A percentile compares a stretch with the other conserved stretches of the same genome.
Conservation (phyloP, 495 filamentous ascomycete species). For the Aeminium ludgeri region DNA sequence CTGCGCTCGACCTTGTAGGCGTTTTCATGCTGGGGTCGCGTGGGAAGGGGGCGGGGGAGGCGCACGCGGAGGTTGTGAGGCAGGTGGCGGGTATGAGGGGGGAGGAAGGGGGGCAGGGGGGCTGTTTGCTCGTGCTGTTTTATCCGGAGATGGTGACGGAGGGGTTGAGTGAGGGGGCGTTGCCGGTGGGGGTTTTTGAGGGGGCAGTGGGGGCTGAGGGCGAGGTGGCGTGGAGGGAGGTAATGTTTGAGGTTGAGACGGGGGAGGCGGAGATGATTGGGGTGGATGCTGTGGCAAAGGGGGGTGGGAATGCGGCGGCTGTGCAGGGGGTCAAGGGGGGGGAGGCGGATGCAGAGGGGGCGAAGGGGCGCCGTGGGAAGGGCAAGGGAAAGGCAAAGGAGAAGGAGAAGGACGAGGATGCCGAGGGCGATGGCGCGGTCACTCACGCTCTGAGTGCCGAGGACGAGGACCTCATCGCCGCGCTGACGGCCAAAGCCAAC, state of each 20-base stretch:
- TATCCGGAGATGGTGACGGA: slow-evolving; percentile 44
- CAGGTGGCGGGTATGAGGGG: slow-evolving; percentile 48
- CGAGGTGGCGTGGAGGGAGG: slow-evolving; percentile 57
- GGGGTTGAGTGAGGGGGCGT: slow-evolving; percentile 47
- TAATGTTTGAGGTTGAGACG: slow-evolving; percentile 78
- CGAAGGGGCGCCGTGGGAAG: slow-evolving; percentile 23
- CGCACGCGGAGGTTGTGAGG: slow-evolving; percentile 56
- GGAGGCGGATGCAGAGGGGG: slow-evolving; percentile 12
- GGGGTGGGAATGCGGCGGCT: slow-evolving; percentile 59
- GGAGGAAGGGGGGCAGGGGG: slow-evolving; percentile 79
- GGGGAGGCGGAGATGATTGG: slow-evolving; percentile 95
- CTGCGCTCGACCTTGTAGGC: slow-evolving; percentile 73
- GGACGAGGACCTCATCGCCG: slow-evolving; percentile 61
- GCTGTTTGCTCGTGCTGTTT: slow-evolving; percentile 75
- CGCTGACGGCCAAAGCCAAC: slow-evolving; percentile 72
- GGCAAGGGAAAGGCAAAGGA: slow-evolving; percentile 28
- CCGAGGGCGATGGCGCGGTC: slow-evolving; percentile 7
- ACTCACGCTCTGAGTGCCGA: slow-evolving; percentile 48
- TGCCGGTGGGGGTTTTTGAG: slow-evolving; percentile 84
- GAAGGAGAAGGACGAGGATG: slow-evolving; percentile 19
- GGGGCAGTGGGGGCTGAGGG: slow-evolving; percentile 42
- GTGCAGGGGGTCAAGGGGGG: slow-evolving; percentile 24
- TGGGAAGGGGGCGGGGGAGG: slow-evolving; percentile 47
- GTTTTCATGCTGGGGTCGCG: slow-evolving; percentile 83
- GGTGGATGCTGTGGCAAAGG: slow-evolving; percentile 75